A percentile compares a stretch with the other conserved stretches of the same genome.
Evolutionary conservation across 257 asterid genomes (phyloP).

Genomic region (Knoxia roxburghii): DNA sequence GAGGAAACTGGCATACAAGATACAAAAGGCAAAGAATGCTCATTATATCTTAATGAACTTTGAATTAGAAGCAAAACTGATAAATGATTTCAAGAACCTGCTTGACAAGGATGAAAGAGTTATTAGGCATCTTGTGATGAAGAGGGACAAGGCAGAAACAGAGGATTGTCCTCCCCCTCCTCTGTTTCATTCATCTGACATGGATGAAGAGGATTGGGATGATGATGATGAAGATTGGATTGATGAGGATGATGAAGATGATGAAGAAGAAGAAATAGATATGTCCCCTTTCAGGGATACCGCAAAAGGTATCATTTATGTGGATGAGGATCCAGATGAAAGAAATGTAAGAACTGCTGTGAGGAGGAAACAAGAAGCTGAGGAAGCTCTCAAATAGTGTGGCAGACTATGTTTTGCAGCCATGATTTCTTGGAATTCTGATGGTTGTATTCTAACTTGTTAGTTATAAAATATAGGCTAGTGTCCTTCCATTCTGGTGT

Average conservation of each 20-base stretch:
- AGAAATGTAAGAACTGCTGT: not conserved
- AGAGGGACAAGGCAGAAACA: constrained; percentile 80
- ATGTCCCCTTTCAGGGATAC: constrained; percentile 31
- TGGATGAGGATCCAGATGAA: constrained; percentile 18
- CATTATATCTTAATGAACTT: constrained; percentile 85
- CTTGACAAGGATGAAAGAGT: constrained; percentile 86
- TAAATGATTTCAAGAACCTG: constrained; percentile 82
- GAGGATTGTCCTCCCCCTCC: constrained; percentile 91
- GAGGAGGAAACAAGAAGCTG: constrained; percentile 17
- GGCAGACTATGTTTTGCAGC: not conserved
- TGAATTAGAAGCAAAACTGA: constrained; percentile 75
- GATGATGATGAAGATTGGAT: constrained; percentile 30
- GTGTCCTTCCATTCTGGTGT: not conserved
- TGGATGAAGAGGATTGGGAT: constrained; percentile 28
- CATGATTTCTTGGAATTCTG: not conserved
- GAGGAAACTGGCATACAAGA: constrained; percentile 89
- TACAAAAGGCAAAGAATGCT: constrained; percentile 77
- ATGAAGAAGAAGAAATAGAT: constrained; percentile 29
- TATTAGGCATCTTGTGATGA: constrained; percentile 91
- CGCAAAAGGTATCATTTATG: constrained; percentile 17
- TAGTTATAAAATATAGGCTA: not conserved
- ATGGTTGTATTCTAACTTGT: not conserved
- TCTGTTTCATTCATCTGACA: constrained; percentile 50
- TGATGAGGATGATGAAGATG: constrained; percentile 30
- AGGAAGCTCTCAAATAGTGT: constrained; percentile 12